Conservation (phyloP, 1,284 basidiomycete species). For the Austroboletus sp. region DNA sequence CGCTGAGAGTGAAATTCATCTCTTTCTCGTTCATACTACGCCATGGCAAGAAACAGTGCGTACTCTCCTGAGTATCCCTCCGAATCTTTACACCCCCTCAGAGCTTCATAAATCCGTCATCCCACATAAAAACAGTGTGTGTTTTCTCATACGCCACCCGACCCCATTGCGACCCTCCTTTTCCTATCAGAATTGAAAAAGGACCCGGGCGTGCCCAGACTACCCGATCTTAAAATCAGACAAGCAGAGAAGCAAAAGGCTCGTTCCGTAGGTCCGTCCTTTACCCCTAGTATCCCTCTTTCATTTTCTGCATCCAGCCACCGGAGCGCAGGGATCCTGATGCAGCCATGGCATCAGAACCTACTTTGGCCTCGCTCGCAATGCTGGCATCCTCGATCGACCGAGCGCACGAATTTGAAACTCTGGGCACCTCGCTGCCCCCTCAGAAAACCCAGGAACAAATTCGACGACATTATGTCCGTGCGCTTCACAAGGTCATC, state of each 20-base stretch:
- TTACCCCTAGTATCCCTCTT: background rate
- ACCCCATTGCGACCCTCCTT: background rate
- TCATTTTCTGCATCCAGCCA: constrained; percentile 10
- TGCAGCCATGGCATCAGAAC: constrained; percentile 65
- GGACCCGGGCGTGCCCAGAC: constrained; percentile 73
- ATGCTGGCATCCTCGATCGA: constrained; percentile 37
- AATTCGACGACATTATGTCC: constrained; percentile 62
- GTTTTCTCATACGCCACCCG: constrained; percentile 11
- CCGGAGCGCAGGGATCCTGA: constrained; percentile 43
- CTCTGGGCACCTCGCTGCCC: constrained; percentile 22
- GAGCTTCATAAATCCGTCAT: constrained; percentile 44
- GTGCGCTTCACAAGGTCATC: constrained; percentile 83
- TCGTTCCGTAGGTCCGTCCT: constrained; percentile 29
- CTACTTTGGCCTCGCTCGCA: constrained; percentile 56
- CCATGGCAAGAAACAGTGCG: background rate
- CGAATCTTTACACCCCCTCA: constrained; percentile 16
- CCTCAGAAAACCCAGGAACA: constrained; percentile 59
- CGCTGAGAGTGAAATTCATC: too few species aligned
- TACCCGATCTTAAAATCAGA: constrained; percentile 61
- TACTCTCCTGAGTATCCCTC: background rate
- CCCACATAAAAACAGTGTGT: constrained; percentile 52
- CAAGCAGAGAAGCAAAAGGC: constrained; percentile 50
- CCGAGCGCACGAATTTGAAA: constrained; percentile 29
- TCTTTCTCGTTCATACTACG: too few species aligned
- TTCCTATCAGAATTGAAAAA: constrained; percentile 61